A percentile compares a stretch with the other conserved stretches of the same genome.
Conservation (phyloP, 805 yeast species). For the Ogataea methanolica region DNA sequence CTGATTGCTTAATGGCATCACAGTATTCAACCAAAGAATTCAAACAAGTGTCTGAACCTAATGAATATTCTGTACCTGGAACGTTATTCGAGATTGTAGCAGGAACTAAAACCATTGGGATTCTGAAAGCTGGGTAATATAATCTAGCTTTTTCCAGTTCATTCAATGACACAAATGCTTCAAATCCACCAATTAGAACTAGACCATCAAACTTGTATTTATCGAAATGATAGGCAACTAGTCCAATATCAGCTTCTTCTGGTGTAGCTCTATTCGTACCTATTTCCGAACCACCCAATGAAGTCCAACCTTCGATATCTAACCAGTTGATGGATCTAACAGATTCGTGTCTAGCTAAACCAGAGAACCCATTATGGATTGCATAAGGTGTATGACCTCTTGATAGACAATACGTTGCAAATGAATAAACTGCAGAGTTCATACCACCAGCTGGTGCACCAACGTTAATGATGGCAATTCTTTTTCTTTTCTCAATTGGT, state of each 20-base stretch:
- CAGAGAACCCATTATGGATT: slow-evolving; percentile 70
- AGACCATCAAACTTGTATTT: slow-evolving; percentile 67
- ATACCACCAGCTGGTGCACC: slow-evolving; percentile 82
- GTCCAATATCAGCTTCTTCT: slow-evolving; percentile 59
- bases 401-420: slow-evolving; percentile 70
- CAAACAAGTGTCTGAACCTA: slow-evolving; percentile 73
- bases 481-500: slow-evolving; percentile 49
- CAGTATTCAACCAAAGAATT: slow-evolving; percentile 68
- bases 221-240: slow-evolving; percentile 68
- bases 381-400: slow-evolving; percentile 71
- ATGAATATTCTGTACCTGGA: slow-evolving; percentile 76
- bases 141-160: slow-evolving; percentile 57
- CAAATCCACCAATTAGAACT: slow-evolving; percentile 77
- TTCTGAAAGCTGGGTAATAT: slow-evolving; percentile 65
- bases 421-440: slow-evolving; percentile 73
- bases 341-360: slow-evolving; percentile 59
- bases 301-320: slow-evolving; percentile 69
- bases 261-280: slow-evolving; percentile 78
- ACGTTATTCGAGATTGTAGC: slow-evolving; percentile 79
- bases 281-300: slow-evolving; percentile 73
- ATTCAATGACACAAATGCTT: slow-evolving; percentile 67
- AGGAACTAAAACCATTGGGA: slow-evolving; percentile 75
- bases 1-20: slow-evolving; percentile 75
- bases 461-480: slow-evolving; percentile 66
- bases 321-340: slow-evolving; percentile 61